phyloP scores from a whole-genome alignment of 441 rosid species.

The Croton setiger region DNA sequence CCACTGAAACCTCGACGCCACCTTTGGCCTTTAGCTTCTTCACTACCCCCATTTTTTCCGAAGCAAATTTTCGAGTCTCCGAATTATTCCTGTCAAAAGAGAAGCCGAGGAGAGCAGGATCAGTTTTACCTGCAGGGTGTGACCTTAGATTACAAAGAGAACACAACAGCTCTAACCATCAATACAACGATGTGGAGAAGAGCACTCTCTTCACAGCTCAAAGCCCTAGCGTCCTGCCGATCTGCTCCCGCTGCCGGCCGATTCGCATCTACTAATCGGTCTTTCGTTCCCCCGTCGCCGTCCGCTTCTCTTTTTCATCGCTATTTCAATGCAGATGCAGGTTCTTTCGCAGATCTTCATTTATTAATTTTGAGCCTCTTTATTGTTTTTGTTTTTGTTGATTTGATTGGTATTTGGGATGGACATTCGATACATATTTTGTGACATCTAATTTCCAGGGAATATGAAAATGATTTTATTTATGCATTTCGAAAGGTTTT shows the following conservation, averaged over 20 bases:
- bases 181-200: slow-evolving; percentile 77
- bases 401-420: too few relatives aligned
- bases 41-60: neutral
- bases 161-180: slow-evolving; percentile 8
- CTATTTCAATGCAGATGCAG: slow-evolving; percentile 52
- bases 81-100: neutral
- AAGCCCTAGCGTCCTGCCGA: slow-evolving; percentile 51
- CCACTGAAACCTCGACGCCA: neutral
- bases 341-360: slow-evolving; percentile 37
- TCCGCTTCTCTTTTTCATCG: slow-evolving; percentile 36
- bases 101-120: neutral
- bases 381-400: neutral
- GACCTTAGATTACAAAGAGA: slow-evolving; percentile 42
- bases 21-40: neutral
- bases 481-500: neutral
- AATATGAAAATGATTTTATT: neutral
- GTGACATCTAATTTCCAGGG: too few relatives aligned
- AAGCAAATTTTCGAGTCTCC: neutral
- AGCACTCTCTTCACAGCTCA: slow-evolving; percentile 57
- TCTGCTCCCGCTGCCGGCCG: slow-evolving; percentile 33
- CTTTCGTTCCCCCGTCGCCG: slow-evolving; percentile 34
- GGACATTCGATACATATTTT: too few relatives aligned
- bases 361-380: neutral
- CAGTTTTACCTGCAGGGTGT: slow-evolving; percentile 6
- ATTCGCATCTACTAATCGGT: slow-evolving; percentile 28